Evolutionary conservation across 257 asterid genomes (phyloP).

Genomic region (Jasminum sambac): DNA sequence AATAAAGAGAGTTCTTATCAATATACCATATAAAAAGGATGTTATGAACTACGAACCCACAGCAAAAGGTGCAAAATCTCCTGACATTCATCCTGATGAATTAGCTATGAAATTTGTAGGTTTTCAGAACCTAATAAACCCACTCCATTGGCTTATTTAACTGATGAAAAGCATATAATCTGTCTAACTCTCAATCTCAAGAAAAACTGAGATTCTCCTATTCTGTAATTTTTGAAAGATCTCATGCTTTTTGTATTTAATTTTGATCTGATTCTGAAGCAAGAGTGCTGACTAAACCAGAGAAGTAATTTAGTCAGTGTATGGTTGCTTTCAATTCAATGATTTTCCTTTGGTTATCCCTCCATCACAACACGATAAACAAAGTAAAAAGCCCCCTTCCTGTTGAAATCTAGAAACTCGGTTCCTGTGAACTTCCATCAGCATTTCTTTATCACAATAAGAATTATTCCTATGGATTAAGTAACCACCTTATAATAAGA

Average conservation of each 20-base stretch:
- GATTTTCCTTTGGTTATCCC: background rate
- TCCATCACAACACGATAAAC: background rate
- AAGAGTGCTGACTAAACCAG: background rate
- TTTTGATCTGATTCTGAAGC: background rate
- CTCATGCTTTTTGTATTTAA: background rate
- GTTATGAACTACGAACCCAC: background rate
- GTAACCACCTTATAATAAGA: background rate
- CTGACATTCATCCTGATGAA: background rate
- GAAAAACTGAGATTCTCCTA: background rate
- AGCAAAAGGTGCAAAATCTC: background rate
- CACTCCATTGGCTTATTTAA: background rate
- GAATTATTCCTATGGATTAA: background rate
- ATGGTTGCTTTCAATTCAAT: background rate
- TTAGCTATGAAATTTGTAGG: background rate
- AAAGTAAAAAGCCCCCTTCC: background rate
- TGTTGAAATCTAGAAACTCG: background rate
- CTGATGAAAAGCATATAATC: background rate
- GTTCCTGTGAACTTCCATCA: background rate
- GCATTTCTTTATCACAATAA: background rate
- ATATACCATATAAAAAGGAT: constrained; percentile 7
- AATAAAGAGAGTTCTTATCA: constrained; percentile 2
- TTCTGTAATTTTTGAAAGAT: background rate
- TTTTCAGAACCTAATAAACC: background rate
- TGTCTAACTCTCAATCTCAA: background rate
- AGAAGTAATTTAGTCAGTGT: background rate